Base-by-base conservation (phyloP, 176 grass and related monocot species). In the Avena eriantha region DNA sequence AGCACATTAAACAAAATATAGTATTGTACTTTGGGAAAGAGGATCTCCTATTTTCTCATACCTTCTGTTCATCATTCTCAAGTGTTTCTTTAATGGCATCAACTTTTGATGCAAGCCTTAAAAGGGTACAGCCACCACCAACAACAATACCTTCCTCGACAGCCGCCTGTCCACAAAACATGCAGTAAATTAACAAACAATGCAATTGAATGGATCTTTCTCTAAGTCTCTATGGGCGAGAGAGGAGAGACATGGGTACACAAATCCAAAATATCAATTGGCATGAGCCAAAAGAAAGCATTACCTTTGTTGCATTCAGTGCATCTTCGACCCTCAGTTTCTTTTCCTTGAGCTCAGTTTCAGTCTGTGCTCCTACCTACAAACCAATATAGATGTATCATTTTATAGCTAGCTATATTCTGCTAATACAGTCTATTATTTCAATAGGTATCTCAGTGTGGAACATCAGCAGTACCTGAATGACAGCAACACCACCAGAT, bases 1-100 rank as follows among this genome's bases (percentile, higher is more conserved):
- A 9, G 1, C 5, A 46, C 29, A 19, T 12, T 13, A 9, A 50
- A 68, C 16, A 0, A 54, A 10, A 35, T 3, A 41, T 84, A 43
- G 17, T 33, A 64, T 80, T 48, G 19, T 10, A 82, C 5, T 50
- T 35, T n/a, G 8, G 4, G 9, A 69, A 83, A 87, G 19, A 18
- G 2, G 0, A 41, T 69, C 39, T 19, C 8, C 6, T 3, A 3
- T 24, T 36, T 23, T 3, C 14, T 0, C 51, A 33, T 84, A 96
- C 92, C 93, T 94, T 98, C 82, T 98, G 96, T 64, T 98, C 96
- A 83, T 98, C 96, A 84, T 98, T 98, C 15, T 94, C 96, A 23
- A 98, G 92, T 48, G 88, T 90, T 34, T 92, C 92, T 81, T 94
- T 94, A 33, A 98, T 98, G 31, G 88, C 92, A 73, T 98, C 92